phyloP scores from a whole-genome alignment of 2,329 filamentous ascomycete species.

The Thelonectria rubi region DNA sequence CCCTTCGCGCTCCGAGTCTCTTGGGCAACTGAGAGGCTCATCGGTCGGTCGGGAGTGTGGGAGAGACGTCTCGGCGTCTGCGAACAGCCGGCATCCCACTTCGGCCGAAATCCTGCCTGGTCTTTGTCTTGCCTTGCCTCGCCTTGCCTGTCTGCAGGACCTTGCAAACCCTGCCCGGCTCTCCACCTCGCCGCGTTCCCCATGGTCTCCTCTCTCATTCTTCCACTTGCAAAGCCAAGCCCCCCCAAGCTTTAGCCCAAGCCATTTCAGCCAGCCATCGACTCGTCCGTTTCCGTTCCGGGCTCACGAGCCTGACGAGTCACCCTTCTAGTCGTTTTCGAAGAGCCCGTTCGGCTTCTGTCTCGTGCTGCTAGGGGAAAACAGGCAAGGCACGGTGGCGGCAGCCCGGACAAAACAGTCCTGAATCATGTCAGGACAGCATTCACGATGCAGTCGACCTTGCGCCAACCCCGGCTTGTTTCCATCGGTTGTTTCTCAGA shows the following conservation, averaged over 20 bases:
- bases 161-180: conserved; percentile 30
- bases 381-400: conserved; percentile 17
- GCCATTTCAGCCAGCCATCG: conserved; percentile 30
- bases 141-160: conserved; percentile 14
- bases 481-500: conserved; percentile 1
- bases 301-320: conserved; percentile 16
- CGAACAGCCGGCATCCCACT: conserved; percentile 22
- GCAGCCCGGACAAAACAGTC: conserved; percentile 18
- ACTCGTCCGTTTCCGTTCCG: conserved; percentile 24
- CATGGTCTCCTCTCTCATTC: conserved; percentile 22
- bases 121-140: conserved; percentile 17
- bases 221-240: neutral
- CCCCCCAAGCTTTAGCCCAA: conserved; percentile 3
- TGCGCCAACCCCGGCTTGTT: conserved; percentile 13
- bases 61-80: neutral
- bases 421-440: conserved; percentile 2
- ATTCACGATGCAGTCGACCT: too few relatives aligned
- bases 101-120: conserved; percentile 23
- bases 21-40: neutral
- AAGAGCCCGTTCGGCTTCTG: conserved; percentile 10
- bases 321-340: conserved; percentile 11
- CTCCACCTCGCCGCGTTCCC: conserved; percentile 34
- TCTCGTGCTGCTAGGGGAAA: conserved; percentile 14
- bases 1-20: neutral
- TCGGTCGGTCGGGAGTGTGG: neutral